Base-by-base conservation (phyloP, 805 yeast genomes). In the Lipomyces starkeyi region DNA sequence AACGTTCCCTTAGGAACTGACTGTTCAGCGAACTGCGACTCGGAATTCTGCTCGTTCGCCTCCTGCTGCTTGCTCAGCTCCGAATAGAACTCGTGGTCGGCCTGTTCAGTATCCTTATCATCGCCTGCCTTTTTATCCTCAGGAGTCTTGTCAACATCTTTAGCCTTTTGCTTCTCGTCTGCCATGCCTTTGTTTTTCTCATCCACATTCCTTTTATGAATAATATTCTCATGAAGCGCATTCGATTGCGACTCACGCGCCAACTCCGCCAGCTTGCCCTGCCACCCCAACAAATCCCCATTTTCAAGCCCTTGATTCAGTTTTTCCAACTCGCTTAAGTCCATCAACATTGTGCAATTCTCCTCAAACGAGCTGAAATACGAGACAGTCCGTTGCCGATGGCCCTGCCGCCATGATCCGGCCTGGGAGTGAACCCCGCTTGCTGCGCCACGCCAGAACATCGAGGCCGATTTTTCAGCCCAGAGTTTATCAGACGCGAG, bases 381-480 rank as follows among this genome's bases (percentile, higher is more conserved):
- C 32, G 58, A 59, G 2, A 70, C 14, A 2, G 66, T 60, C 9
- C 74, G 69, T 56, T 73, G 75, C 53, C 75, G 72, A 54, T 73
- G 75, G 3, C 72, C 68, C 13, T 55, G 20, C 27, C 67, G 57
- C 75, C 75, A 73, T 3, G 63, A 58, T 4, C 69, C 73, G 13
- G 25, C 63, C 22, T 65, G 57, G 20, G 73, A 73, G 25, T 64
- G 61, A 20, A 74, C 56, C 5, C 75, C 75, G 3, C 73, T 68
- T 1, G 75, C 67, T 14, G 73, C 59, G 1, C 75, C 75, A 13
- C 75, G 66, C 75, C 75, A 73, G 56, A 49, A 71, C 34, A 73
- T 47, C n/a, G 37, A 14, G 14, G 61, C 32, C 8, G 52, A 14
- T 53, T 73, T 73, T n/a, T 63, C 61, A 11, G 62, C 62, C 75